Conservation (phyloP, 495 filamentous ascomycete genomes). For the Aspergillus cavernicola region DNA sequence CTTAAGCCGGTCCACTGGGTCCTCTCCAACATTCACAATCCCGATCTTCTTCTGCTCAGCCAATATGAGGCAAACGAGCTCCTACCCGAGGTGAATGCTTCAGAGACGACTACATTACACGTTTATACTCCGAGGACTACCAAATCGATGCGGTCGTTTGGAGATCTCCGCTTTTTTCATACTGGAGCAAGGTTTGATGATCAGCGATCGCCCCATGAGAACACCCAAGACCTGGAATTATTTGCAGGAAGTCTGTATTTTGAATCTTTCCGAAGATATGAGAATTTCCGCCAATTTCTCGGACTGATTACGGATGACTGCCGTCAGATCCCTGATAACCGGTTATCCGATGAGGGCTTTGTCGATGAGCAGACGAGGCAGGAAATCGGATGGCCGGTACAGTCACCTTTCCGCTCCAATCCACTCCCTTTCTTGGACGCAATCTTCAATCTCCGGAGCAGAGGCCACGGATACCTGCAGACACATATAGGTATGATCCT, state of each 20-base stretch:
- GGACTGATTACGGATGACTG: constrained; percentile 33
- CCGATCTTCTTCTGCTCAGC: constrained; percentile 50
- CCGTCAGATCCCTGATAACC: constrained; percentile 16
- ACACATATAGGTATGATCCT: constrained; percentile 52
- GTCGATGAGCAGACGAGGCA: constrained; percentile 29
- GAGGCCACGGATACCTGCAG: constrained; percentile 42
- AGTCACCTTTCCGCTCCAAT: constrained; percentile 37
- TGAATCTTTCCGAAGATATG: constrained; percentile 47
- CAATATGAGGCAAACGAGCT: constrained; percentile 56
- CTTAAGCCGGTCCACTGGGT: constrained; percentile 58
- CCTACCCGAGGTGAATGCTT: constrained; percentile 31
- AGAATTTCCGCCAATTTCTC: constrained; percentile 47
- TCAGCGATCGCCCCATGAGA: constrained; percentile 1
- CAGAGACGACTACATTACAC: constrained; percentile 39
- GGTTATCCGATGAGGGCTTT: constrained; percentile 40
- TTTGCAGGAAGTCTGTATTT: constrained; percentile 66
- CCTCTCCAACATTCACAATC: constrained; percentile 25
- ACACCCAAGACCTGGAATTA: constrained; percentile 49
- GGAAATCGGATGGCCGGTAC: constrained; percentile 17
- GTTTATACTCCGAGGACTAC: constrained; percentile 52
- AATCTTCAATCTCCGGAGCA: constrained; percentile 44
- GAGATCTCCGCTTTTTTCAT: constrained; percentile 37
- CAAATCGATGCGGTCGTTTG: constrained; percentile 37
- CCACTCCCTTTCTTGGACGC: constrained; percentile 49
- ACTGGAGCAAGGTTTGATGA: not conserved